Percentiles rank a stretch among this genome's conserved stretches.
phyloP scores from a whole-genome alignment of 208 protist genomes.

The Acanthamoeba culbertsoni region DNA sequence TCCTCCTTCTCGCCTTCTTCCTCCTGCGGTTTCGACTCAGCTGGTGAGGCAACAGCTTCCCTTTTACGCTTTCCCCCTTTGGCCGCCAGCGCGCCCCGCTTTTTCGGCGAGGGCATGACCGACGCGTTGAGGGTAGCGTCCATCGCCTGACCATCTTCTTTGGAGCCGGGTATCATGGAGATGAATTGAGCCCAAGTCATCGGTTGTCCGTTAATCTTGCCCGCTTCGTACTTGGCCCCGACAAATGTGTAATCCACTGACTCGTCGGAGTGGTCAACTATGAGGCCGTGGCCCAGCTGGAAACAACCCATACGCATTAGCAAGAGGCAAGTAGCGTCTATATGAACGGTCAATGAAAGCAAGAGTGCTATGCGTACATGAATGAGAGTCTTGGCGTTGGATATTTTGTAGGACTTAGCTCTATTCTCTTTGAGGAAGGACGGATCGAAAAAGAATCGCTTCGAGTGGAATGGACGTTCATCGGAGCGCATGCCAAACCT shows the following conservation, averaged over 20 bases:
- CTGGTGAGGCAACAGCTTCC: neutral
- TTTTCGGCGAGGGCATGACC: neutral
- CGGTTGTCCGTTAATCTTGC: neutral
- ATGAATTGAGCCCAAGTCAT: constrained; percentile 24
- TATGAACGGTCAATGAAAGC: neutral
- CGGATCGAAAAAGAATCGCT: neutral
- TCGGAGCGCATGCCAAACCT: constrained; percentile 1
- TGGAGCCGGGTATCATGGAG: neutral
- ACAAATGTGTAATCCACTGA: constrained; percentile 27
- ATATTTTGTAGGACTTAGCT: neutral
- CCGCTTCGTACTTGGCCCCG: neutral
- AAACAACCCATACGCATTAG: neutral
- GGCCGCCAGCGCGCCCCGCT: neutral
- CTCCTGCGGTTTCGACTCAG: neutral
- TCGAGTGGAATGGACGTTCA: neutral
- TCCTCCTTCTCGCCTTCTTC: neutral
- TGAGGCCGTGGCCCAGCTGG: neutral
- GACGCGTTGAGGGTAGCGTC: neutral
- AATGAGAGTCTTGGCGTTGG: constrained; percentile 25
- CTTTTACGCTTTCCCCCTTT: neutral
- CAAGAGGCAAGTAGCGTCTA: neutral
- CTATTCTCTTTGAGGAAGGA: neutral
- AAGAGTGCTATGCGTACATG: too few species aligned
- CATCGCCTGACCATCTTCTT: neutral
- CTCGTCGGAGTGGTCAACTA: neutral